These are phyloP conservation scores for Allium cepa DNA, from an alignment of 106 monocot species.

Conservation along the genomic window DNA sequence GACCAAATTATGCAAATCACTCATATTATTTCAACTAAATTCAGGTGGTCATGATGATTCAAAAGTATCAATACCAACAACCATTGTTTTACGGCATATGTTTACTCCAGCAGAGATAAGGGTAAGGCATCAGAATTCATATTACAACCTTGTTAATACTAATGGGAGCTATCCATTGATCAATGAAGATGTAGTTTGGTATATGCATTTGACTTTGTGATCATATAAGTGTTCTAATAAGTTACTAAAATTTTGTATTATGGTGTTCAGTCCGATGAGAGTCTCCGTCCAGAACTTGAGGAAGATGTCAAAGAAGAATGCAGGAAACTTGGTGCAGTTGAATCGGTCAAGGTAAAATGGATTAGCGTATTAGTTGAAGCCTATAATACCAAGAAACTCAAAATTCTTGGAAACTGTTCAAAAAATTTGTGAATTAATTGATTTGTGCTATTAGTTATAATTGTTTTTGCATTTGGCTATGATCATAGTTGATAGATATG, in stretches of 20 bases:
- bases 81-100: slow-evolving; percentile 73
- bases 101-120: slow-evolving; percentile 89
- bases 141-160: no score
- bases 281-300: slow-evolving; percentile 75
- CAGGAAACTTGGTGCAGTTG: slow-evolving; percentile 67
- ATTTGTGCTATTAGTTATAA: no score
- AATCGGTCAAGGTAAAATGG: slow-evolving; percentile 66
- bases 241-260: not conserved
- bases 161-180: no score
- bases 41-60: slow-evolving; percentile 95
- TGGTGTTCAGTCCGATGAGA: slow-evolving; percentile 75
- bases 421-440: no score
- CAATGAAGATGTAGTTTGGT: no score
- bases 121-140: slow-evolving; percentile 19
- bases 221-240: no score
- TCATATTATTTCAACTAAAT: not conserved
- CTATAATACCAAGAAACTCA: no score
- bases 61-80: slow-evolving; percentile 63
- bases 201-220: no score
- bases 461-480: no score
- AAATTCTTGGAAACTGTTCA: no score
- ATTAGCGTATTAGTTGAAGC: not conserved
- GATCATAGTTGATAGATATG: not conserved
- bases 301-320: slow-evolving; percentile 93
- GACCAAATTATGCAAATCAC: no score